phyloP scores from a whole-genome alignment of 257 asterid species.

The Nicotiana undulata region DNA sequence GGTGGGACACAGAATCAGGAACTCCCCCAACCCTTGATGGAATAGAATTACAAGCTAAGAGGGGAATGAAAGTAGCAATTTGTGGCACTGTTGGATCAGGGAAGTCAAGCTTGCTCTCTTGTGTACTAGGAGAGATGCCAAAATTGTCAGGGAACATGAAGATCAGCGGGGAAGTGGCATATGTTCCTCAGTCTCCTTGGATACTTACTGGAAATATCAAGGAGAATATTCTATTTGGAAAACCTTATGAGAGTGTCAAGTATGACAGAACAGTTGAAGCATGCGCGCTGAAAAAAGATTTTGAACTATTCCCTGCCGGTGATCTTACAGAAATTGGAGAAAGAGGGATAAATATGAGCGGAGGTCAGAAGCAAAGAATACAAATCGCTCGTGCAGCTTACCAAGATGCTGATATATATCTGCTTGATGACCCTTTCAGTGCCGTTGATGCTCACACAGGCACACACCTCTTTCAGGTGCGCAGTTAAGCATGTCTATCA shows the following conservation, averaged over 20 bases:
- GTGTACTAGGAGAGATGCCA: conserved; percentile 86
- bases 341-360: conserved; percentile 94
- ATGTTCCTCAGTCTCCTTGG: conserved; percentile 91
- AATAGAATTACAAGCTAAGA: conserved; percentile 50
- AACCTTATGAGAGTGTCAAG: conserved; percentile 48
- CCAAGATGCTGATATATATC: conserved; percentile 88
- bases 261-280: conserved; percentile 69
- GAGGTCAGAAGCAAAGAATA: conserved; percentile 92
- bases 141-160: conserved; percentile 67
- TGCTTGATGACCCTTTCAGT: conserved; percentile 93
- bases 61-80: conserved; percentile 92
- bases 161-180: conserved; percentile 83
- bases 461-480: conserved; percentile 72
- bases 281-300: conserved; percentile 73
- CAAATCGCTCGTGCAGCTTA: conserved; percentile 92
- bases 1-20: conserved; percentile 62
- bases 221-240: conserved; percentile 78
- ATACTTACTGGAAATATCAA: conserved; percentile 73
- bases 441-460: conserved; percentile 99
- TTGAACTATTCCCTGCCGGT: conserved; percentile 77
- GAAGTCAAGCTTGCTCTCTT: conserved; percentile 80
- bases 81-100: conserved; percentile 98
- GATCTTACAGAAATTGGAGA: conserved; percentile 91
- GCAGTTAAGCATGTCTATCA: conserved; percentile 10
- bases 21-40: conserved; percentile 40